Evolutionary conservation across 2,329 filamentous ascomycete genomes (phyloP), one percentile per base, ranked within the genome.

Genomic region (Alternaria ethzedia): DNA sequence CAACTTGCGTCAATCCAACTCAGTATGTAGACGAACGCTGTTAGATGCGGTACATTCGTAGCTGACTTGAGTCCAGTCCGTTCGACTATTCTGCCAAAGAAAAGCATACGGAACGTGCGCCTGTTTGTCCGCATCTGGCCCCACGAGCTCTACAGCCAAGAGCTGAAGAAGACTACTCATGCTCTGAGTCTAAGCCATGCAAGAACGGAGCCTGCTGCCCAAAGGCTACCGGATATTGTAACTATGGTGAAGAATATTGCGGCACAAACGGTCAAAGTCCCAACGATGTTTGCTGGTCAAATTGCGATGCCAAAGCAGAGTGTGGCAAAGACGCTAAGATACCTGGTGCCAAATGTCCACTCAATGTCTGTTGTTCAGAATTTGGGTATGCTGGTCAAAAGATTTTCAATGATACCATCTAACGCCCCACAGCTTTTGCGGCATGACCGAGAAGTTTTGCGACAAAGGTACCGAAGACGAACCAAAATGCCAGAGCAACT

Each of bases 251-350:
- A 20, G 21, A 54, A 41, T 54, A 21, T 36, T 54, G 51, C 21
- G 51, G 51, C 51, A 41, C 36, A 36, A n/a, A 25, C 20, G 47
- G 23, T 9, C 28, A 23, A 15, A 36, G 30, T 59, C 41, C 20
- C 15, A 44, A 36, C 15, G 36, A 44, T 6, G 32, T 26, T 36
- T 59, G 56, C 49, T 30, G n/a, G 20, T 59, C 47, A 45, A 51
- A 59, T 25, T 59, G 56, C 21, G 23, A 59, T 52, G 46, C 56
- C 21, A 52, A 59, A 43, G 56, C 56, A 44, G 46, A 59, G n/a
- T 59, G 56, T 21, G 56, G 56, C 26, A 26, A 23, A 32, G 26
- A 44, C 25, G 56, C 46, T 9, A 25, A 20, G 20, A n/a, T 44
- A 13, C 32, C 43, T 20, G 26, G 26, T 10, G 12, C n/a, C 13